Evolutionary conservation across 768 basidiomycete genomes (phyloP), one percentile per base, ranked within the genome.

Genomic region (Agrocybe pediades): DNA sequence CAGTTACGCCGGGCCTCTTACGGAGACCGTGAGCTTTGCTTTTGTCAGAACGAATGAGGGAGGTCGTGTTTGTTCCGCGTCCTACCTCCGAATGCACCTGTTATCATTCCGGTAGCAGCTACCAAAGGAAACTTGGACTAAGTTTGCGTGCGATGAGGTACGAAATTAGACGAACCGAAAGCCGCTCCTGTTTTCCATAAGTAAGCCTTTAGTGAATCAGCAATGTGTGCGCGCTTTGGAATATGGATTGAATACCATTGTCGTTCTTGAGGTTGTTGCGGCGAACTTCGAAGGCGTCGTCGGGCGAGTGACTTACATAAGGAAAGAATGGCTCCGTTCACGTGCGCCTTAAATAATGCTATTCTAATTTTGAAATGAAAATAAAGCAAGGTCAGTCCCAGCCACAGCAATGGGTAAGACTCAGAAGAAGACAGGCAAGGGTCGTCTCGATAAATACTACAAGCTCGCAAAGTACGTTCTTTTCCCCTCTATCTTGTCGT

Each of bases 381-480:
- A 51, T 51, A 56, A 43, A 47, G 44, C 30, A 15, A 17, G 21
- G 7, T 25, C 17, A 41, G 19, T 41, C 30, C 47, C 46, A 49
- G 44, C 39, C 29, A 47, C 48, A 21, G 57, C 20, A 29, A 90
- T 91, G 89, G 85, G 79, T 41, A 89, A 88, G 63, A 74, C 82
- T n/a, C 88, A 92, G 71, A 96, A 95, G 77, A 97, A 96, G 80
- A 95, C 93, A 21, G 95, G 93, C 59, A 96, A 96, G 73, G 92
- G 90, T 62, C 92, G 95, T 65, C 79, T 96, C 45, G 95, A 98
- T 74, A 96, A 96, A 73, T 98, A 96, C 72, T 98, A 98, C 74
- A 94, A 92, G 68, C 89, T 95, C 67, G 92, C 91, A 74, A 92
- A 93, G 91, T 92, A 64, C 43, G 68, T 53, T 20, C n/a, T 7